A percentile compares a stretch with the other conserved stretches of the same genome.
Evolutionary conservation across 1,284 basidiomycete species (phyloP).

Genomic region (Erythrobasidium hasegawianum): DNA sequence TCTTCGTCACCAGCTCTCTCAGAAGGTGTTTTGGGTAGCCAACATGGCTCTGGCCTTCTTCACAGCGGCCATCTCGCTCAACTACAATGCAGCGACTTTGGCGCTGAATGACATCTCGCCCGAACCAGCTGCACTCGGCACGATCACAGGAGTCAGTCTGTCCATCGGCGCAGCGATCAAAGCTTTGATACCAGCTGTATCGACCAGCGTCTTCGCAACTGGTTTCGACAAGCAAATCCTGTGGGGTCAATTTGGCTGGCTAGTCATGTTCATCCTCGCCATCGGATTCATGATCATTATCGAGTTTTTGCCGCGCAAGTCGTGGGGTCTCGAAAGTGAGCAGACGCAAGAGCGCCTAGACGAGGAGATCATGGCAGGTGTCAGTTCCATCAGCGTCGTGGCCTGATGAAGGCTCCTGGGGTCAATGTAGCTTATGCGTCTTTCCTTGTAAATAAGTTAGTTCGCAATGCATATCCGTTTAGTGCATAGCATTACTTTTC

Average conservation of each 20-base stretch:
- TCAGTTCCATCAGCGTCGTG: too few species aligned
- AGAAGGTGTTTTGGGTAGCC: not conserved
- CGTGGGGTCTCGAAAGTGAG: too few species aligned
- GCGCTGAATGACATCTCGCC: constrained; percentile 39
- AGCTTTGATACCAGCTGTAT: constrained; percentile 1
- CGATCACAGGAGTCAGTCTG: constrained; percentile 35
- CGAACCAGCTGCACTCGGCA: constrained; percentile 39
- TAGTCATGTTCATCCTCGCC: not conserved
- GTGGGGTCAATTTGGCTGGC: constrained; percentile 11
- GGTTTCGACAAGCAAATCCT: constrained; percentile 10
- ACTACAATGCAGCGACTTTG: constrained; percentile 7
- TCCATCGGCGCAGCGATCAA: constrained; percentile 33
- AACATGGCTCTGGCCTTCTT: not conserved
- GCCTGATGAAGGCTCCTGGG: too few species aligned
- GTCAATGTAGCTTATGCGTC: too few species aligned
- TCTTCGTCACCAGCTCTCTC: not conserved
- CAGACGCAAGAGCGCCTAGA: too few species aligned
- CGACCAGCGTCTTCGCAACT: constrained; percentile 1
- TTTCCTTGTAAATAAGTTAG: too few species aligned
- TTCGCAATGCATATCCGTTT: too few species aligned
- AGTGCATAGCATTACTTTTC: too few species aligned
- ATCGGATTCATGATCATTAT: not conserved
- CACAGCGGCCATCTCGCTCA: not conserved
- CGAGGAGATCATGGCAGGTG: too few species aligned
- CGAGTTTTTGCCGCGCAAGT: not conserved